Base-by-base conservation (phyloP, 768 basidiomycete species). In the Arthromyces matolae region DNA sequence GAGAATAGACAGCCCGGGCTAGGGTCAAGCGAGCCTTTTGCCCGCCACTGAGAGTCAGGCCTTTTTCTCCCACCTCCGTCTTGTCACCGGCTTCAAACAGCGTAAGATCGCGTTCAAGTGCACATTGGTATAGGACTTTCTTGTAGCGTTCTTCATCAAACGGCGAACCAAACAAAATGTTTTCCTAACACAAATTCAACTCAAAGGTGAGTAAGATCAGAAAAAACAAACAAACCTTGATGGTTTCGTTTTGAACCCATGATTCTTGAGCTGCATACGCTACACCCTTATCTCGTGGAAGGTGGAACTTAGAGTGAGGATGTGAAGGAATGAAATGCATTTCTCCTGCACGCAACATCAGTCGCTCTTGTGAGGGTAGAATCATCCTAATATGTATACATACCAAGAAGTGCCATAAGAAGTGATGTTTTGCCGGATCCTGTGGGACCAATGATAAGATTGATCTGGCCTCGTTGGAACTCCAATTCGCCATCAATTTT, bases 211-310 rank as follows among this genome's bases (percentile, higher is more conserved):
- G 8, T 20, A 18, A n/a, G 25, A 35, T 18, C 8, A 2, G 20
- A 10, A 18, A 45, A 16, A 13, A 18, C 14, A 16, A 19, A 10
- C 22, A 19, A 24, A 81, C 83, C 60, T 68, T 72, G 43, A 89
- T 86, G 0, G 86, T 89, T 49, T 85, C 86, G 53, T 89, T 91
- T 62, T 84, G 79, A 2, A 91, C 82, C 89, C 89, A 94, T 4
- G 86, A 81, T 60, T 91, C 88, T 61, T 94, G 90, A 3, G 85
- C 84, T 5, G 85, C 85, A 60, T 88, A 91, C 2, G 88, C 82
- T 31, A 93, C 75, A 5, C 89, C 88, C 1, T 73, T 73, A 3
- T 67, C 68, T 3, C 87, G 71, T 20, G 89, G 89, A 5, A 92
- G 75, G 52, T 78, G 80, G 63, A 76, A 86, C 76, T 79, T 85